Evolutionary conservation across 306 rosid species (phyloP).

Genomic region (Biancaea sappan): DNA sequence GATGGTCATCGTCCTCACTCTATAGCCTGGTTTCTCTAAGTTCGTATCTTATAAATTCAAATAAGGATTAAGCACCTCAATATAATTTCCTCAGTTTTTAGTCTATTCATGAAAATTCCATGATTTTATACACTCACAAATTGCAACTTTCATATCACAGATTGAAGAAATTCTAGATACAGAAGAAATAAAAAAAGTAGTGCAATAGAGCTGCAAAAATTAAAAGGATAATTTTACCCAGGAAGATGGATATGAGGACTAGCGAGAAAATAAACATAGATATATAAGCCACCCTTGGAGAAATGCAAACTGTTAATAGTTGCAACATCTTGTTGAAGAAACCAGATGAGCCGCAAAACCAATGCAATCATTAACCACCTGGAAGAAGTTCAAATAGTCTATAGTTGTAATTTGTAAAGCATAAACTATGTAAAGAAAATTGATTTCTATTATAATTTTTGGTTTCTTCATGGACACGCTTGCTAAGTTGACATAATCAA

Average conservation of each 20-base stretch:
- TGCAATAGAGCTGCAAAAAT: neutral
- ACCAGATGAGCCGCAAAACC: slow-evolving; percentile 82
- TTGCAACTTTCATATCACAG: neutral
- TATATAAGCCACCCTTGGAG: neutral
- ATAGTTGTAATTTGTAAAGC: slow-evolving; percentile 24
- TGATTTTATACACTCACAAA: neutral
- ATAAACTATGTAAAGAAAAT: neutral
- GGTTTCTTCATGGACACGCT: slow-evolving; percentile 16
- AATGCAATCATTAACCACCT: slow-evolving; percentile 87
- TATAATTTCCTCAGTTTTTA: neutral
- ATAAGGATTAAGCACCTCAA: neutral
- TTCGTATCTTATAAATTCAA: neutral
- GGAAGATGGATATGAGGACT: neutral
- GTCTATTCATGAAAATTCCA: neutral
- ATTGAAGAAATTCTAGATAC: neutral
- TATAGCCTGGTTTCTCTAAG: neutral
- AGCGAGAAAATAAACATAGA: slow-evolving; percentile 30
- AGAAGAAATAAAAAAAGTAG: neutral
- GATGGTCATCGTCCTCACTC: neutral
- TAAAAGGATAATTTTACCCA: slow-evolving; percentile 12
- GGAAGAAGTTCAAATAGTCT: slow-evolving; percentile 41
- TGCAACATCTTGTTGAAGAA: slow-evolving; percentile 81
- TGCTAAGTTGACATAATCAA: slow-evolving; percentile 14
- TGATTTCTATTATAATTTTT: slow-evolving; percentile 17
- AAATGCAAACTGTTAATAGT: slow-evolving; percentile 35